A percentile compares a stretch with the other conserved stretches of the same genome.
These are phyloP conservation scores for Exophiala viscosa DNA, from an alignment of 2,329 filamentous ascomycete genomes.

Conservation along the genomic window DNA sequence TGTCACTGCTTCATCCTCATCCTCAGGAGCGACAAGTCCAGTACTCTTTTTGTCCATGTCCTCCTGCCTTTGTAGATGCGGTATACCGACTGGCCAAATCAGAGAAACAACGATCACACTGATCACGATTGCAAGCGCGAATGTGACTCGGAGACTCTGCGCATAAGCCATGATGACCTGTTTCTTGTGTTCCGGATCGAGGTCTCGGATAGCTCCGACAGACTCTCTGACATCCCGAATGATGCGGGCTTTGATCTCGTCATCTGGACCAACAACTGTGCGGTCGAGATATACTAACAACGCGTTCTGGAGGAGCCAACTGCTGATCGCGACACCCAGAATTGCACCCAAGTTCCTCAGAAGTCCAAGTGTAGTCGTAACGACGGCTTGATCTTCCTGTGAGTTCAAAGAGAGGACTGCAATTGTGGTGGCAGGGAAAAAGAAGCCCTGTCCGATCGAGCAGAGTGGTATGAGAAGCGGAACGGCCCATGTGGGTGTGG, in stretches of 20 bases:
- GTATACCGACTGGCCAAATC: constrained; percentile 21
- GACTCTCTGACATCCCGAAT: constrained; percentile 22
- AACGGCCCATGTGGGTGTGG: constrained; percentile 40
- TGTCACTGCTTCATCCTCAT: neutral
- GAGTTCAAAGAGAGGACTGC: constrained; percentile 41
- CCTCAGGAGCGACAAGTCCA: neutral
- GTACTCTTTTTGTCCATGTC: constrained; percentile 9
- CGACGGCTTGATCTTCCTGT: constrained; percentile 45
- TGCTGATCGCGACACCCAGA: constrained; percentile 26
- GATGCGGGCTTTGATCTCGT: constrained; percentile 20
- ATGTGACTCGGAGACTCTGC: constrained; percentile 22
- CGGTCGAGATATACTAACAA: constrained; percentile 22
- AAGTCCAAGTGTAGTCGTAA: constrained; percentile 29
- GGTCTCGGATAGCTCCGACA: constrained; percentile 16
- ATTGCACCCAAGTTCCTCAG: constrained; percentile 23
- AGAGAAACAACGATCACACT: constrained; percentile 12
- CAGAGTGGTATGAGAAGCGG: constrained; percentile 40
- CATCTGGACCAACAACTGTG: constrained; percentile 10
- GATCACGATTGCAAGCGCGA: constrained; percentile 14
- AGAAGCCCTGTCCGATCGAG: constrained; percentile 41
- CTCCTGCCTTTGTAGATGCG: constrained; percentile 14
- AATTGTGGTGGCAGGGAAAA: constrained; percentile 41
- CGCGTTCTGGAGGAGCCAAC: constrained; percentile 27
- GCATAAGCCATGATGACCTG: constrained; percentile 28
- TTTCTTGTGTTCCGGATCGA: constrained; percentile 19